Evolutionary conservation across 139 green algal species (phyloP), one percentile per base, ranked within the genome.

Genomic region (Chlorella ohadii): DNA sequence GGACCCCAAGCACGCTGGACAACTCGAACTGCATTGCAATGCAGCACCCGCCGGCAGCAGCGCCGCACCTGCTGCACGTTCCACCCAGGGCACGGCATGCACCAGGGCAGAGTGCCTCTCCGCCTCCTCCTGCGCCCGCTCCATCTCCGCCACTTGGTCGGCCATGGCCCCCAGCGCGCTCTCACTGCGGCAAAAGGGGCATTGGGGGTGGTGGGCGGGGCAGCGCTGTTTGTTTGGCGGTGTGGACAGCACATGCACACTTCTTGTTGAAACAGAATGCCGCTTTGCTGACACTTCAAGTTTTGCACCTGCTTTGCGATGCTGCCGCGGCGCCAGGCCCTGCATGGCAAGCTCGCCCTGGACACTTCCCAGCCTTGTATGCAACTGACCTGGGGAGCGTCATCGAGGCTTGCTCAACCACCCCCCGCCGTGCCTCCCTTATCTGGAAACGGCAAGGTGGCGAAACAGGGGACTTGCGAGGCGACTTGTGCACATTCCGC

Each of bases 31-130:
- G 11, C 51, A 59, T 13, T 59, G 12, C 51, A 20, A 13, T 59
- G 51, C 22, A 22, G 51, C 44, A 59, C 2, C 51, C 51, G 22
- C 3, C 64, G 2, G 71, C 33, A 55, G 0, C 51, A 20, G 15
- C 51, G 51, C 0, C 55, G 0, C 44, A 78, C 79, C 65, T 70
- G 66, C 81, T 15, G 59, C 61, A 0, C 66, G 55, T n/a, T 86
- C 87, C 23, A 51, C 31, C 84, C 84, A 90, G 28, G 78, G 65
- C 4, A 85, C 59, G 2, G 79, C 59, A 38, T 90, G 87, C 27
- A 91, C 84, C 16, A 91, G 76, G 23, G 78, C 57, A 5, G 87
- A 61, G 33, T 91, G 73, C 27, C 68, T 61, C 27, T 73, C 65
- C 17, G 87, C 87, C 25, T 76, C 33, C 4, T 25, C 57, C 57